Percentiles rank a stretch among this genome's conserved stretches.
Conservation (phyloP, 1,284 basidiomycete species). For the Volvariella surrecta region DNA sequence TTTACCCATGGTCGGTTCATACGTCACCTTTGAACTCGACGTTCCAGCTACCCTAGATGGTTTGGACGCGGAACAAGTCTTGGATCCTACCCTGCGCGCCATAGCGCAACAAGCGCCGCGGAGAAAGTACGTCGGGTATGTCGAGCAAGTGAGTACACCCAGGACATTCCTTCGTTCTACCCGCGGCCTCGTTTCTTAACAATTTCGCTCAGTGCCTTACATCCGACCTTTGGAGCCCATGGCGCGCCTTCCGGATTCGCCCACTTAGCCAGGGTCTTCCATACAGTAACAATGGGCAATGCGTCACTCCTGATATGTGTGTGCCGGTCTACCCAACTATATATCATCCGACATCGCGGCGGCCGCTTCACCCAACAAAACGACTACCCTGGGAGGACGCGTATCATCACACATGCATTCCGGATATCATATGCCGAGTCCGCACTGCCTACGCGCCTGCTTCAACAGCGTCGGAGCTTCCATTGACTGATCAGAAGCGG, state of each 20-base stretch:
- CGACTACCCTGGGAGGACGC: not conserved
- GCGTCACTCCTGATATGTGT: not conserved
- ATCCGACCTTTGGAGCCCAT: not conserved
- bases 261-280: not conserved
- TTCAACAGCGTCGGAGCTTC: not conserved
- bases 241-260: not conserved
- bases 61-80: not conserved
- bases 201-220: not conserved
- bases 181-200: not conserved
- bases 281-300: not conserved
- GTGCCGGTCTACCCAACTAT: not conserved
- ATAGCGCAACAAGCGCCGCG: not conserved
- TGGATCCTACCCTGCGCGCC: not conserved
- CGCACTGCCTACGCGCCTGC: not conserved
- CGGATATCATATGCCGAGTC: not conserved
- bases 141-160: not conserved
- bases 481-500: not conserved
- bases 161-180: not conserved
- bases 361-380: not conserved
- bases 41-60: not conserved
- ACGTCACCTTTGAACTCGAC: not conserved
- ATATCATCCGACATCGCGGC: not conserved
- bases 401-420: not conserved
- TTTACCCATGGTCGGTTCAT: not conserved
- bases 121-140: conserved; percentile 1